Conservation (phyloP, 2,329 filamentous ascomycete species). For the Aspergillus sp. region DNA sequence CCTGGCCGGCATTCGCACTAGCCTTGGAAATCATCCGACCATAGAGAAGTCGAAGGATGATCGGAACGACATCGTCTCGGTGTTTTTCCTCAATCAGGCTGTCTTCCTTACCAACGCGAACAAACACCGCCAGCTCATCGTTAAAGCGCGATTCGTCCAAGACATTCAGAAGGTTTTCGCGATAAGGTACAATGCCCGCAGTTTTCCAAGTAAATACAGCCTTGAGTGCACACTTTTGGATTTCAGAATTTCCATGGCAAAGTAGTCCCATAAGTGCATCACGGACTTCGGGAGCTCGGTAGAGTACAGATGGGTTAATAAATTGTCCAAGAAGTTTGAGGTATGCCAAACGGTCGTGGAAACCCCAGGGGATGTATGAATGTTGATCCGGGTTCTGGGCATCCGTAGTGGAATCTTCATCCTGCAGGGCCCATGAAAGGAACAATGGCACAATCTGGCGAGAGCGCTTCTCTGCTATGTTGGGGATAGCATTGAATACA, state of each 20-base stretch:
- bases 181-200: constrained; percentile 70
- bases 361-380: constrained; percentile 41
- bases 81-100: constrained; percentile 73
- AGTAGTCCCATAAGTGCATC: constrained; percentile 71
- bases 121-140: constrained; percentile 87
- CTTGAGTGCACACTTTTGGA: constrained; percentile 82
- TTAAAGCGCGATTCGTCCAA: constrained; percentile 90
- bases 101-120: constrained; percentile 66
- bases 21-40: constrained; percentile 83
- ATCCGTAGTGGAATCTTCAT: constrained; percentile 33
- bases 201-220: constrained; percentile 89
- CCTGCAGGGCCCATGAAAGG: constrained; percentile 70
- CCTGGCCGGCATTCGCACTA: constrained; percentile 71
- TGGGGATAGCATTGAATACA: constrained; percentile 70
- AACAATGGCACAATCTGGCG: constrained; percentile 83
- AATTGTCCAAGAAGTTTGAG: constrained; percentile 82
- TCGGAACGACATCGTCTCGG: constrained; percentile 72
- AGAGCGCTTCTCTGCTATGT: constrained; percentile 80
- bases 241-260: constrained; percentile 83
- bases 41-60: constrained; percentile 84
- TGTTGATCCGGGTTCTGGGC: constrained; percentile 11
- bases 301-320: constrained; percentile 80
- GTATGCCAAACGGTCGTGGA: constrained; percentile 75
- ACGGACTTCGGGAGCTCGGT: constrained; percentile 73
- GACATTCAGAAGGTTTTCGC: constrained; percentile 81